These are phyloP conservation scores for Perkinsus chesapeaki DNA, from an alignment of 169 alveolate species.

Conservation along the genomic window DNA sequence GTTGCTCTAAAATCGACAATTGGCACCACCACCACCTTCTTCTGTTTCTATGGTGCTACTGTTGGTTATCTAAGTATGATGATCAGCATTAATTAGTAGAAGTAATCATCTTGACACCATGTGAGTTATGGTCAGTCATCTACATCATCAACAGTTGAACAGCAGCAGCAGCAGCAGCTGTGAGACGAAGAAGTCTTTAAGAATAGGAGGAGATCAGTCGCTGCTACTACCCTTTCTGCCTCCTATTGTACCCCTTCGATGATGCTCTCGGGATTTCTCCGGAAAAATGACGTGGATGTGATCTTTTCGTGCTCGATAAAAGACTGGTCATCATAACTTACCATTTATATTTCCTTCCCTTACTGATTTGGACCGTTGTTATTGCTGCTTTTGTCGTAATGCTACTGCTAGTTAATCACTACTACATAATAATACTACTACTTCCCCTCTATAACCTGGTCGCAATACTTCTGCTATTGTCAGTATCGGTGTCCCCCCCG, in stretches of 20 bases:
- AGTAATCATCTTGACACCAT: not conserved
- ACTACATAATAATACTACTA: not conserved
- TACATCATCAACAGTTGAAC: too few relatives aligned
- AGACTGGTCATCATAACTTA: not conserved
- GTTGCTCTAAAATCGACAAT: too few relatives aligned
- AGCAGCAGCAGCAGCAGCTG: too few relatives aligned
- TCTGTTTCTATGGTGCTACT: not conserved
- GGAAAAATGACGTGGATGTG: not conserved
- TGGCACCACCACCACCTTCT: not conserved
- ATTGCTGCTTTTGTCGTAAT: not conserved
- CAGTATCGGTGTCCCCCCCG: not conserved
- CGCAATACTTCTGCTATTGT: not conserved
- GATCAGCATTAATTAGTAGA: not conserved
- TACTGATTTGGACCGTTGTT: too few relatives aligned
- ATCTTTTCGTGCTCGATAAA: not conserved
- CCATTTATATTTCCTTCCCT: not conserved
- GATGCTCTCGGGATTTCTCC: too few relatives aligned
- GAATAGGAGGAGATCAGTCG: too few relatives aligned
- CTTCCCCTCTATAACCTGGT: not conserved
- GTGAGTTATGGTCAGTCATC: not conserved
- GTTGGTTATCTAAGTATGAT: not conserved
- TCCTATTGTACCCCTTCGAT: too few relatives aligned
- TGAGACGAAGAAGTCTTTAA: too few relatives aligned
- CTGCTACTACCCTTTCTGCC: too few relatives aligned
- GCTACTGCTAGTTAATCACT: not conserved